Evolutionary conservation across 2,329 filamentous ascomycete species (phyloP).

Genomic region (Talaromyces sp.): DNA sequence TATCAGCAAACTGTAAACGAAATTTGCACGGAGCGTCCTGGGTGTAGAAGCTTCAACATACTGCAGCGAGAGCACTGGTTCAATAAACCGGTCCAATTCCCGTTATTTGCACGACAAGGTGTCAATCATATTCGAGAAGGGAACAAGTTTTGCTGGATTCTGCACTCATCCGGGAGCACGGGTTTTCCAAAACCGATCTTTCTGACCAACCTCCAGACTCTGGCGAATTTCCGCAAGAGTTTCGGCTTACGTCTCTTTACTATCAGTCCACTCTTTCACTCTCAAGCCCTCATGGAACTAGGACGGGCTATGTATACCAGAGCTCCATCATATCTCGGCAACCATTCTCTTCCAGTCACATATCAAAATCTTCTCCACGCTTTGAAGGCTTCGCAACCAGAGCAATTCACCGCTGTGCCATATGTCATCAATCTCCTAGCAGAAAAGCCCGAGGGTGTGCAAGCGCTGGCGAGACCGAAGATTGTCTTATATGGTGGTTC

Average conservation of each 20-base stretch:
- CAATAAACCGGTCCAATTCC: not conserved
- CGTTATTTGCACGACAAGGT: not conserved
- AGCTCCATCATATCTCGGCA: not conserved
- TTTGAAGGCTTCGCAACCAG: not conserved
- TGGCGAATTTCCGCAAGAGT: constrained; percentile 1
- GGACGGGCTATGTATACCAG: not conserved
- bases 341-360: not conserved
- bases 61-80: not conserved
- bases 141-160: constrained; percentile 13
- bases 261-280: constrained; percentile 1
- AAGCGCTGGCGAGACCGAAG: constrained; percentile 39
- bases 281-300: constrained; percentile 1
- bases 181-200: constrained; percentile 17
- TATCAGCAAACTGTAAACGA: not conserved
- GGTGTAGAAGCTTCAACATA: not conserved
- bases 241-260: constrained; percentile 3
- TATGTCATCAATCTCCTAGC: constrained; percentile 3
- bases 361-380: constrained; percentile 4
- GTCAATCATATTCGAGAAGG: not conserved
- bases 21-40: not conserved
- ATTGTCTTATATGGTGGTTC: constrained; percentile 56
- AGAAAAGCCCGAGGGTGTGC: not conserved
- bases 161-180: constrained; percentile 17
- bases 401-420: constrained; percentile 4
- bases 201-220: constrained; percentile 1